A percentile compares a stretch with the other conserved stretches of the same genome.
Conservation (phyloP, 805 yeast genomes). For the Candida xiaguanensis region DNA sequence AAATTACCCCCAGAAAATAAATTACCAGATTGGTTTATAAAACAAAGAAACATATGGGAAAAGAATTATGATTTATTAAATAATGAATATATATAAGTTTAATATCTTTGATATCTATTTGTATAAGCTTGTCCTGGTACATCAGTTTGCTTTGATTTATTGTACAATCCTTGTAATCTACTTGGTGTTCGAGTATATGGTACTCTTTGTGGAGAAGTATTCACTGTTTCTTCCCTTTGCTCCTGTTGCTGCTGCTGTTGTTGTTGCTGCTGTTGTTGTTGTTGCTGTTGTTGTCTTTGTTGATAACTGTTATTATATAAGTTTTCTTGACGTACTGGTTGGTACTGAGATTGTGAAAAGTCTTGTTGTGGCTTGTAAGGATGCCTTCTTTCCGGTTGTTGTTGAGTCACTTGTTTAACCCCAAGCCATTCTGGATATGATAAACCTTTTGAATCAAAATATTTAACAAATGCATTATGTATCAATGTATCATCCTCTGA, state of each 20-base stretch:
- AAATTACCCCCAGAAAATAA: constrained; percentile 58
- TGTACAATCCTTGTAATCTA: constrained; percentile 37
- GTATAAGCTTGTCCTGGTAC: constrained; percentile 28
- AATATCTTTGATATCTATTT: constrained; percentile 16
- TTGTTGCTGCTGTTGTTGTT: constrained; percentile 4
- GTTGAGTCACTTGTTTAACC: constrained; percentile 12
- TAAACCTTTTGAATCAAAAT: constrained; percentile 26
- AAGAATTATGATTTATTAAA: constrained; percentile 7
- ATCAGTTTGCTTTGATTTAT: constrained; percentile 36
- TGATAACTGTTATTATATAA: constrained; percentile 12
- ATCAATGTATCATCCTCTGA: constrained; percentile 37
- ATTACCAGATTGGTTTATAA: constrained; percentile 74
- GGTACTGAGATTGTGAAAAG: constrained; percentile 11
- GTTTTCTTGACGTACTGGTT: constrained; percentile 14
- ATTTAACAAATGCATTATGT: constrained; percentile 41
- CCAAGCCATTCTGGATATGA: constrained; percentile 47
- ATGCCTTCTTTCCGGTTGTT: constrained; percentile 7
- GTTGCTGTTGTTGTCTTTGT: constrained; percentile 12
- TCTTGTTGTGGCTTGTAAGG: constrained; percentile 6
- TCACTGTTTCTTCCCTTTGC: neutral
- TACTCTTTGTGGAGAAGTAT: constrained; percentile 5
- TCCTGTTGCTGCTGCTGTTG: constrained; percentile 5
- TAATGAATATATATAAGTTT: neutral
- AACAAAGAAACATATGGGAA: constrained; percentile 68
- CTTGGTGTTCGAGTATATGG: constrained; percentile 24